These are phyloP conservation scores for Emergomyces pasteurianus DNA, from an alignment of 2,329 filamentous ascomycete species.

Conservation along the genomic window DNA sequence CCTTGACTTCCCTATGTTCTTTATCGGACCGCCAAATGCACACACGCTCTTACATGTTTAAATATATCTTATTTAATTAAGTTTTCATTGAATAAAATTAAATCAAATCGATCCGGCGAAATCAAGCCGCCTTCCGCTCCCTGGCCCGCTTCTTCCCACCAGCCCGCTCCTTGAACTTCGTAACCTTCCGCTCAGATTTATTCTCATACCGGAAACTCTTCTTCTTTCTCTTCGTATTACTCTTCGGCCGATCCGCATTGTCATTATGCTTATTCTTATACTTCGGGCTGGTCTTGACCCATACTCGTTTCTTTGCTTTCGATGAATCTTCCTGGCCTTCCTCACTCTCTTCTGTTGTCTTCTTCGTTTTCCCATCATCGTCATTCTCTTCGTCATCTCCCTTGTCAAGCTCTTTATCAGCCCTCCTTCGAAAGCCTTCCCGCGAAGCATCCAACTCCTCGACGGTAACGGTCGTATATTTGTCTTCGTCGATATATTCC, in stretches of 20 bases:
- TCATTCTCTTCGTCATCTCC: conserved; percentile 9
- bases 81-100: neutral
- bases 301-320: conserved; percentile 29
- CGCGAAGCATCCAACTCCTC: conserved; percentile 73
- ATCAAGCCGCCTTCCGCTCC: conserved; percentile 33
- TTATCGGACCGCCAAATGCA: neutral
- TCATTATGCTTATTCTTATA: neutral
- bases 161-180: conserved; percentile 50
- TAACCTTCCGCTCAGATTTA: conserved; percentile 63
- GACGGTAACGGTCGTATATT: conserved; percentile 87
- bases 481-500: conserved; percentile 93
- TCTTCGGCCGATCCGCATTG: conserved; percentile 29
- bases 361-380: conserved; percentile 15
- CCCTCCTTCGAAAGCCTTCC: conserved; percentile 54
- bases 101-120: neutral
- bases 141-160: conserved; percentile 61
- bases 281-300: conserved; percentile 40
- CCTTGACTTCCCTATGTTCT: neutral
- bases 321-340: conserved; percentile 15
- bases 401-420: conserved; percentile 17
- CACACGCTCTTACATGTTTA: neutral
- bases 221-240: conserved; percentile 62
- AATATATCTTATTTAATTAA: conserved; percentile 5
- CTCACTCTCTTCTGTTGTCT: no score
- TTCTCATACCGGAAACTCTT: conserved; percentile 88